Base-by-base conservation (phyloP, 129 eudicot genomes). In the Lactuca sativa region DNA sequence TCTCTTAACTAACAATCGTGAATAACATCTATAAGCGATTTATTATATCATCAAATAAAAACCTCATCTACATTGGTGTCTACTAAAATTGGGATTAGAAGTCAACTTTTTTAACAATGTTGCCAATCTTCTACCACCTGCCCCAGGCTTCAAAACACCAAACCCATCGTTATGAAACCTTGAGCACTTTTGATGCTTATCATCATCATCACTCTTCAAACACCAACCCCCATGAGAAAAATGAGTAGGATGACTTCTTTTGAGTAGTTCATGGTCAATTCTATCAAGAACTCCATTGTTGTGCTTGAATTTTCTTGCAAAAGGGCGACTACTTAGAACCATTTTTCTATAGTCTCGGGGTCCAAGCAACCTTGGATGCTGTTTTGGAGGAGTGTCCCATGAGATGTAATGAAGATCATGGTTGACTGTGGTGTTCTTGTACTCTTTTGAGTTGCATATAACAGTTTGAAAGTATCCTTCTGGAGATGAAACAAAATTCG, bases 321-420 rank as follows among this genome's bases (percentile, higher is more conserved):
- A 93, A 0, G 97, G 99, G 0, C 97, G 85, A 67, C 74, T 83
- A 52, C 99, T 93, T 3, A 80, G 77, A 44, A 93, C 81, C 92
- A 90, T 89, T 76, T 78, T 85, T 34, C 87, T 58, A 66, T 81
- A 93, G 68, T 93, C 99, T 56, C 80, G 80, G 18, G 84, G 83
- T 6, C 95, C 95, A 13, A 93, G 95, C 8, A 79, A 77, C 41
- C 95, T 67, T 2, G 99, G 99, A 74, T 93, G 99, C 61, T 93
- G 99, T 68, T 87, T 93, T 2, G 99, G 95, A 53, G 99, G 99
- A 2, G 79, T 82, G 56, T 93, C 99, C 99, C 99, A 93, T 4
- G 92, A 41, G n/a, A 93, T 93, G 86, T 85, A 93, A 67, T 93
- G 99, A 38, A 93, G 96, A 49, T 93, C 99, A 48, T 89, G 95